Evolutionary conservation across 805 yeast species (phyloP), one percentile per base, ranked within the genome.

Genomic region (Candida khao-thaluensis): DNA sequence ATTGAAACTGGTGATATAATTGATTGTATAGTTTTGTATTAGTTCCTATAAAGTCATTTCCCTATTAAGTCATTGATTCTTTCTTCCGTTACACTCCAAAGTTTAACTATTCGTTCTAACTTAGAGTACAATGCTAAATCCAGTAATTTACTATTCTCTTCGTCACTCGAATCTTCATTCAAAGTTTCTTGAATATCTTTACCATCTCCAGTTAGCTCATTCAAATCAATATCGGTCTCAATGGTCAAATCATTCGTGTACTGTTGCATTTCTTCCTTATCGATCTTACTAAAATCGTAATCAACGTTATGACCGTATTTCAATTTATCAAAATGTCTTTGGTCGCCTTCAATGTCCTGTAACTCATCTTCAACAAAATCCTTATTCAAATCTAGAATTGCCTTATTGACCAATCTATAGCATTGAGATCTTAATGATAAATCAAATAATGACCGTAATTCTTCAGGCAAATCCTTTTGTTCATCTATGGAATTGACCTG

Each of bases 31-130:
- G 47, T 50, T 8, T 24, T 24, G 24, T 28, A 24, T 37, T 12
- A 23, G 12, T 6, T n/a, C n/a, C n/a, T n/a, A n/a, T n/a, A n/a
- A n/a, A n/a, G n/a, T n/a, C n/a, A n/a, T n/a, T n/a, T n/a, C n/a
- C n/a, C n/a, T n/a, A 10, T 9, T 12, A 63, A 50, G 38, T 64
- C 66, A 37, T 66, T 59, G 30, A 77, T 53, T 52, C 74, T 60
- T 50, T 76, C 76, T 51, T 80, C 86, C 7, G 83, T 76, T 67
- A 85, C 77, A 2, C 74, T 68, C 84, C 85, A 81, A 32, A 82
- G 52, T 51, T 78, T 77, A 36, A 80, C 65, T 18, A 82, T 61
- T 39, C 76, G 71, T 46, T 79, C 77, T 41, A 82, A 59, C 31
- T 59, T 62, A 5, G 72, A 74, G 56, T 60, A 71, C 15, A 59